Evolutionary conservation across 805 yeast species (phyloP).

Genomic region (Blastobotrys attinorum): DNA sequence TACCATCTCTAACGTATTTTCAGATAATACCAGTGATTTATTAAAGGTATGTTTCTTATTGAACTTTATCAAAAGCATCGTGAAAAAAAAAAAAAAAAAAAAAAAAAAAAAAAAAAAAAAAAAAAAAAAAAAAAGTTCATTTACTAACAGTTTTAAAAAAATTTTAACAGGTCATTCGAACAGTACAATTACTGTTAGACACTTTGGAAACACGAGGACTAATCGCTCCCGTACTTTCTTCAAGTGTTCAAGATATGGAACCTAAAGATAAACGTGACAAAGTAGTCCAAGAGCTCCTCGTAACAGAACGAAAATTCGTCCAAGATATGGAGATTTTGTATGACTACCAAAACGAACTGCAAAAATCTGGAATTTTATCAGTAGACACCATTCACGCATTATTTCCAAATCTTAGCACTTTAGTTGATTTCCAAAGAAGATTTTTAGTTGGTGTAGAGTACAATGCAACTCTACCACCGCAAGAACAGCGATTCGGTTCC

Average conservation of each 20-base stretch:
- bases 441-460: slow-evolving; percentile 84
- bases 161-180: slow-evolving; percentile 50
- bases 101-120: no score
- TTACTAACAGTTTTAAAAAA: no score
- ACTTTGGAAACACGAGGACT: slow-evolving; percentile 25
- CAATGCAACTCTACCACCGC: slow-evolving; percentile 65
- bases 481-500: slow-evolving; percentile 80
- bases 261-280: slow-evolving; percentile 56
- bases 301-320: slow-evolving; percentile 88
- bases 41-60: slow-evolving; percentile 34
- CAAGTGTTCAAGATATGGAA: slow-evolving; percentile 22
- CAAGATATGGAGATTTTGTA: slow-evolving; percentile 76
- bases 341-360: slow-evolving; percentile 59
- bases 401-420: slow-evolving; percentile 76
- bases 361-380: slow-evolving; percentile 57
- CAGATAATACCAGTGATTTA: slow-evolving; percentile 71
- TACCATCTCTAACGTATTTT: slow-evolving; percentile 82
- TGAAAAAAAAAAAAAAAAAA: no score
- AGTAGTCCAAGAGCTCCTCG: slow-evolving; percentile 75
- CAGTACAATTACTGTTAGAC: slow-evolving; percentile 58
- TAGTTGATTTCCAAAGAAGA: slow-evolving; percentile 87
- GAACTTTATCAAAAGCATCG: background rate
- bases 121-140: no score
- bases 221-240: slow-evolving; percentile 6
- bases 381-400: slow-evolving; percentile 72